A percentile compares a stretch with the other conserved stretches of the same genome.
phyloP scores from a whole-genome alignment of 2,329 filamentous ascomycete species.

The Penicillium sp. region DNA sequence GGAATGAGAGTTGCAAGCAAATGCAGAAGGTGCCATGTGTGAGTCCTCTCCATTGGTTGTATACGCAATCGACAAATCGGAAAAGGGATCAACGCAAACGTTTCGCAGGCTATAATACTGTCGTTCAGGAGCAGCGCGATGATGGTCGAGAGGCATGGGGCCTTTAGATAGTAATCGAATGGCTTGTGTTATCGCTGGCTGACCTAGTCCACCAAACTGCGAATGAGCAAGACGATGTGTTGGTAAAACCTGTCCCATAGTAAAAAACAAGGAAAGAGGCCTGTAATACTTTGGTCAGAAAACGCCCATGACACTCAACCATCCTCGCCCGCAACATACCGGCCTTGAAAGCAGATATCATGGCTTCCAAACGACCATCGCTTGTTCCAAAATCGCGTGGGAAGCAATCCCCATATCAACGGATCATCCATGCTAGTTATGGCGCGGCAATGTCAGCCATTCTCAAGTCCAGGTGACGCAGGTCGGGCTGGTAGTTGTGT shows the following conservation, averaged over 20 bases:
- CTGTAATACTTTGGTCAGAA: slow-evolving; percentile 41
- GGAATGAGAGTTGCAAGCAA: slow-evolving; percentile 60
- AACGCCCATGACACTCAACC: neutral
- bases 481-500: slow-evolving; percentile 12
- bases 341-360: slow-evolving; percentile 89
- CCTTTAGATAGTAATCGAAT: slow-evolving; percentile 72
- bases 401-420: slow-evolving; percentile 84
- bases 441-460: slow-evolving; percentile 26
- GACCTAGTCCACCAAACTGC: slow-evolving; percentile 74
- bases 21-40: slow-evolving; percentile 67
- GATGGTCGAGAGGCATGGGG: slow-evolving; percentile 49
- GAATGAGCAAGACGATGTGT: slow-evolving; percentile 79
- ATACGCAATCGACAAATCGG: slow-evolving; percentile 39
- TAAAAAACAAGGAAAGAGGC: slow-evolving; percentile 71
- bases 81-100: slow-evolving; percentile 45
- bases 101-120: slow-evolving; percentile 38
- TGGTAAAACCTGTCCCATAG: slow-evolving; percentile 79
- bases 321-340: slow-evolving; percentile 47
- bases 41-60: slow-evolving; percentile 38
- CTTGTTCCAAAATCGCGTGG: slow-evolving; percentile 66
- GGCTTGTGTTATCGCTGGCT: slow-evolving; percentile 79
- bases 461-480: slow-evolving; percentile 12
- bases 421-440: slow-evolving; percentile 78
- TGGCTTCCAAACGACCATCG: slow-evolving; percentile 89
- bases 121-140: slow-evolving; percentile 34